These are phyloP conservation scores for Emergomyces pasteurianus DNA, from an alignment of 2,329 filamentous ascomycete genomes.

Conservation along the genomic window DNA sequence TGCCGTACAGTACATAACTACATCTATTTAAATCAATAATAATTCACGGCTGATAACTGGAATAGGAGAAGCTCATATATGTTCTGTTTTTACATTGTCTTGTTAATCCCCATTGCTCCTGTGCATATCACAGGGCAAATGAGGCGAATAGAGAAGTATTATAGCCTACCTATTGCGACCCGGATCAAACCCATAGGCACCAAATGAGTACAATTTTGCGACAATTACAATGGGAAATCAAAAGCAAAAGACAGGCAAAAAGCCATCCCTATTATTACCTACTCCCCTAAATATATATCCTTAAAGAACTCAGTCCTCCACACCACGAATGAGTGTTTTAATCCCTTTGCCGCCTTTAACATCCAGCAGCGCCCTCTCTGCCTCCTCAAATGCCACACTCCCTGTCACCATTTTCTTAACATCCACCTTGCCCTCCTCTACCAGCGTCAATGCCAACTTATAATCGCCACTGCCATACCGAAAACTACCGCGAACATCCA, in stretches of 20 bases:
- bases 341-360: conserved; percentile 66
- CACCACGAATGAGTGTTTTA: conserved; percentile 35
- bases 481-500: conserved; percentile 78
- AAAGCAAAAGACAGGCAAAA: not conserved
- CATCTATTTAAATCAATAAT: not conserved
- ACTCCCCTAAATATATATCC: not conserved
- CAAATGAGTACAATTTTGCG: no score
- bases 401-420: conserved; percentile 70
- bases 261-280: not conserved
- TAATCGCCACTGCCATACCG: conserved; percentile 85
- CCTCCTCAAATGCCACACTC: conserved; percentile 66
- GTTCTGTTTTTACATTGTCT: not conserved
- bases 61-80: not conserved
- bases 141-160: not conserved
- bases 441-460: conserved; percentile 65
- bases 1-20: not conserved
- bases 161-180: not conserved
- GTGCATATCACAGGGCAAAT: not conserved
- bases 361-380: conserved; percentile 75
- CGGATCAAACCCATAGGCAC: not conserved
- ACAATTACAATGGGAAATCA: not conserved
- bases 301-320: conserved; percentile 9
- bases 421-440: conserved; percentile 56
- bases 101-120: not conserved
- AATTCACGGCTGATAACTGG: not conserved